Base-by-base conservation (phyloP, 495 filamentous ascomycete genomes). In the Tuber calosporum region DNA sequence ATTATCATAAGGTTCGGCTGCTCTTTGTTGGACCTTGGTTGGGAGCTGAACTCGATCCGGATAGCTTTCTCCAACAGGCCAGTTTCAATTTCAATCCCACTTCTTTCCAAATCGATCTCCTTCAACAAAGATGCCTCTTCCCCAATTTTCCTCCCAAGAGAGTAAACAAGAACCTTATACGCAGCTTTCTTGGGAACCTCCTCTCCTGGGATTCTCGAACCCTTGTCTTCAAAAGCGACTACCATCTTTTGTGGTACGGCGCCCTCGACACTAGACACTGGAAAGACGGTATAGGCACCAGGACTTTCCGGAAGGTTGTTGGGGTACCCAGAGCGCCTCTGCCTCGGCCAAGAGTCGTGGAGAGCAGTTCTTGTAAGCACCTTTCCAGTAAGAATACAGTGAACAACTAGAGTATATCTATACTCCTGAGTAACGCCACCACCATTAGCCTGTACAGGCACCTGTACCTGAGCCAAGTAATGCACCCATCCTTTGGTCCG, bases 41-140 rank as follows among this genome's bases (percentile, higher is more conserved):
- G 70, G 39, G 76, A 77, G n/a, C 76, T 77, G 40, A 78, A 78
- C 43, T 78, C 76, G 70, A 78, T 78, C 38, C 77, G 69, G 43
- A 79, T 75, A 41, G 76, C 79, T 48, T 76, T 75, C 45, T 79
- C 77, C 45, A 72, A 42, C 22, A 72, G 67, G 30, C 68, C 68
- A 20, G 69, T 75, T 34, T 53, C 73, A 40, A 79, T 79, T 15
- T 77, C 77, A 62, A 79, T 79, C 34, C 76, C 77, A 34, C 76
- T 79, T 45, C 77, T 70, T 45, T 79, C 77, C 37, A 79, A 70
- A 72, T 79, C 77, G 43, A 79, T 79, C 38, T 79, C 77, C 68
- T 75, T 75, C n/a, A 79, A 72, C 39, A 79, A 71, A 26, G 73
- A 62, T 45, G 73, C 73, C 39, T 79, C 77, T 39, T 76, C 76